A percentile compares a stretch with the other conserved stretches of the same genome.
Evolutionary conservation across 2,329 filamentous ascomycete species (phyloP).

Genomic region (Phialophora expanda): DNA sequence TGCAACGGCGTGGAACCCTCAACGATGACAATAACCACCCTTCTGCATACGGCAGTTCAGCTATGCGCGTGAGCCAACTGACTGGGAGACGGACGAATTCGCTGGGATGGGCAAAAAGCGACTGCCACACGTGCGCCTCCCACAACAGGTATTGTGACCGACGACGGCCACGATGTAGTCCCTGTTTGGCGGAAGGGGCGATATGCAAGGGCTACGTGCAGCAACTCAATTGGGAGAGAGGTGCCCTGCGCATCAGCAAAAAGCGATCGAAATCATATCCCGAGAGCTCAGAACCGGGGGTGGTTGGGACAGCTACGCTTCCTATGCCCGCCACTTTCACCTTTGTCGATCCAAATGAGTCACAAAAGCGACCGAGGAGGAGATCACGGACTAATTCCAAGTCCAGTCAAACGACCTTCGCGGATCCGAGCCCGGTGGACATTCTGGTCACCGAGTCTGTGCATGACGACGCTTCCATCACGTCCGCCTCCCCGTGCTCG

Average conservation of each 20-base stretch:
- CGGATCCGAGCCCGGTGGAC: neutral
- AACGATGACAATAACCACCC: conserved; percentile 16
- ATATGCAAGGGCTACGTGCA: conserved; percentile 37
- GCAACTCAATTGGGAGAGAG: conserved; percentile 36
- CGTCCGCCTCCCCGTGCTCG: conserved; percentile 22
- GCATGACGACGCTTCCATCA: conserved; percentile 4
- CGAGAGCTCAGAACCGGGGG: conserved; percentile 1
- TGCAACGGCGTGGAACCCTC: neutral
- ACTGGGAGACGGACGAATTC: conserved; percentile 36
- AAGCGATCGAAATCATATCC: conserved; percentile 8
- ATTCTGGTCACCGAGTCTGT: neutral
- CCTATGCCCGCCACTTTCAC: conserved; percentile 29
- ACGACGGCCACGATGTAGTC: conserved; percentile 35
- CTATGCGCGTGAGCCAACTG: conserved; percentile 20
- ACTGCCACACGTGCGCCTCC: conserved; percentile 37
- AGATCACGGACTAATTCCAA: conserved; percentile 26
- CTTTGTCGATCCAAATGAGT: conserved; percentile 28
- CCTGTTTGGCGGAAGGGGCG: conserved; percentile 34
- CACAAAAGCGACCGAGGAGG: conserved; percentile 14
- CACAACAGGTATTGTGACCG: conserved; percentile 34
- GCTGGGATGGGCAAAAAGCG: conserved; percentile 38
- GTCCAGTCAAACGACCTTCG: conserved; percentile 9
- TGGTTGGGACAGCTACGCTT: conserved; percentile 9
- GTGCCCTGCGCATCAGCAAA: conserved; percentile 24
- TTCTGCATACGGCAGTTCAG: conserved; percentile 3